Conservation (phyloP, 2,329 filamentous ascomycete genomes). For the Verticillium zaregamsianum region DNA sequence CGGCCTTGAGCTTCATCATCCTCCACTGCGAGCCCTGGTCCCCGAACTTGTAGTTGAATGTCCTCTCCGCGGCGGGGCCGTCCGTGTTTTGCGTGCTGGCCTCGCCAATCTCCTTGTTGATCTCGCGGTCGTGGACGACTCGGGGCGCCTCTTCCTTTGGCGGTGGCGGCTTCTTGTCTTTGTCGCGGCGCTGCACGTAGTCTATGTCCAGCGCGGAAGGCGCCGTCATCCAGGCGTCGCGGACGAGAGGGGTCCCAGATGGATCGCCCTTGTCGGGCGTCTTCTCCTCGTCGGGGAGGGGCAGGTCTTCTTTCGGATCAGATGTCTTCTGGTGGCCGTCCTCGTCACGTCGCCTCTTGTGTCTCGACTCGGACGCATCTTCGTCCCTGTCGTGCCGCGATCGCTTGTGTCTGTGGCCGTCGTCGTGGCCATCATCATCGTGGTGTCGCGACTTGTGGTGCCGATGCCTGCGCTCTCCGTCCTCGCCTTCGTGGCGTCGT, state of each 20-base stretch:
- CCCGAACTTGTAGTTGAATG: constrained; percentile 77
- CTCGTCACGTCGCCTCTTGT: constrained; percentile 15
- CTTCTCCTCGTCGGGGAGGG: constrained; percentile 47
- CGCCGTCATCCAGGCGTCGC: constrained; percentile 90
- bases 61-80: constrained; percentile 41
- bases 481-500: constrained; percentile 8
- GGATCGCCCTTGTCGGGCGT: constrained; percentile 15
- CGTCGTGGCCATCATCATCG: constrained; percentile 44
- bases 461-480: constrained; percentile 24
- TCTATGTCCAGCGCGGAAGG: constrained; percentile 75
- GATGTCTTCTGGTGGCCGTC: constrained; percentile 8
- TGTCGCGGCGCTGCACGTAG: constrained; percentile 62
- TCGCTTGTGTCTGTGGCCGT: constrained; percentile 60
- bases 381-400: constrained; percentile 53
- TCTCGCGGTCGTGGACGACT: constrained; percentile 72
- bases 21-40: constrained; percentile 90
- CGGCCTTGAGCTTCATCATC: constrained; percentile 88
- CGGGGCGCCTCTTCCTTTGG: constrained; percentile 42
- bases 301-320: constrained; percentile 47
- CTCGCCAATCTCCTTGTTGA: constrained; percentile 64
- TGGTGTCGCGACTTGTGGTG: constrained; percentile 29
- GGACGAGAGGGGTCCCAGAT: constrained; percentile 40
- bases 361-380: constrained; percentile 39
- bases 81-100: constrained; percentile 25
- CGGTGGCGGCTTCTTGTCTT: constrained; percentile 16